Conservation (phyloP, 176 grass and related monocot genomes). For the Rhynchospora pubera region DNA sequence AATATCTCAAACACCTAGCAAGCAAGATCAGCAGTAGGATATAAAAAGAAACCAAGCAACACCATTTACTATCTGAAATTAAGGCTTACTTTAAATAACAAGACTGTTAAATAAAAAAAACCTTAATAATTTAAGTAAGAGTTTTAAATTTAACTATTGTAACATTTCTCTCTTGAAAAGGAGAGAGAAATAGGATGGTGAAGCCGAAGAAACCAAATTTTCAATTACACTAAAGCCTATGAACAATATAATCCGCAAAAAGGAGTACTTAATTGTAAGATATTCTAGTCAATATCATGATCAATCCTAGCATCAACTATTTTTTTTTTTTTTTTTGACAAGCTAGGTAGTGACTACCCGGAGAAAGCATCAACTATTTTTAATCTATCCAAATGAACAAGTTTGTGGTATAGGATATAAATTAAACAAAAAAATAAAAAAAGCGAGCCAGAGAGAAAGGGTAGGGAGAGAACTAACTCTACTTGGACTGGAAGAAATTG, state of each 20-base stretch:
- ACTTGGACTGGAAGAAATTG: too few species aligned
- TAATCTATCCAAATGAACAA: too few species aligned
- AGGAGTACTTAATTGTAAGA: background rate
- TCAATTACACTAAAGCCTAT: background rate
- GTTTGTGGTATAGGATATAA: too few species aligned
- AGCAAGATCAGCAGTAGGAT: background rate
- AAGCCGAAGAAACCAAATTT: background rate
- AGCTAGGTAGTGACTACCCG: too few species aligned
- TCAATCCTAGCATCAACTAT: too few species aligned
- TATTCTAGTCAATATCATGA: background rate
- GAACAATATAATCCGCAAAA: background rate
- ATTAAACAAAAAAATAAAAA: too few species aligned
- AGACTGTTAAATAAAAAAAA: background rate
- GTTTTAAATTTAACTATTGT: background rate
- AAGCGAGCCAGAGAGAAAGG: too few species aligned
- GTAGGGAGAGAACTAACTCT: too few species aligned
- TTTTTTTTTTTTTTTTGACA: too few species aligned
- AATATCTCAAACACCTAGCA: slow-evolving; percentile 6
- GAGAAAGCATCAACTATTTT: too few species aligned
- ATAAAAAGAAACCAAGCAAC: background rate
- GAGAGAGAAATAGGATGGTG: background rate
- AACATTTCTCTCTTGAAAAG: background rate
- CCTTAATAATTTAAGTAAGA: background rate
- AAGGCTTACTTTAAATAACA: background rate
- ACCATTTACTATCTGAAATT: background rate